Base-by-base conservation (phyloP, 768 basidiomycete genomes). In the Arthromyces matolae region DNA sequence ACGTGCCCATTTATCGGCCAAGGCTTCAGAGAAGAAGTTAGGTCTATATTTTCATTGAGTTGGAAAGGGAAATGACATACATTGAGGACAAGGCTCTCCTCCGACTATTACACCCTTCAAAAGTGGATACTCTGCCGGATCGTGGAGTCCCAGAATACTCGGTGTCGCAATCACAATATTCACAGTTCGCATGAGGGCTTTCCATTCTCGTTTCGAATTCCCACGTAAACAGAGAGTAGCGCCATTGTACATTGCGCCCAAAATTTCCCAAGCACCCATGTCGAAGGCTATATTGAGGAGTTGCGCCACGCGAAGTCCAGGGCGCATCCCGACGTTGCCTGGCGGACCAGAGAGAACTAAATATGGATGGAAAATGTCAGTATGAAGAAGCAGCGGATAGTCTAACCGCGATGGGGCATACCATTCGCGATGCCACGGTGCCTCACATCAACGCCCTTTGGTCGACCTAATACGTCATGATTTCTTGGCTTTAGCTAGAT, bases 201-300 rank as follows among this genome's bases (percentile, higher is more conserved):
- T 60, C 79, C 79, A 81, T 45, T 79, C 74, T 25, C 68, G 71
- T 5, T 68, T 71, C 3, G 70, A 67, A 50, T 77, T 76, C 6
- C 79, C 79, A 8, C 79, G 71, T 9, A 81, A 62, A 56, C 75
- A 76, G 7, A 81, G 69, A 0, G 78, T 79, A 38, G 71, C 69
- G 0, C 78, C 79, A 47, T 80, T 79, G 56, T 63, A 69, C 43
- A 81, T 60, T 8, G 72, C 67, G 5, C 77, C 76, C 14, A 81
- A 66, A 23, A 76, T 74, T 57, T 81, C 78, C 82, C 82, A 84
- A 16, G 79, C 79, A 34, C 77, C 79, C 79, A 84, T 82, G 54
- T 84, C 82, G 57, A 83, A 84, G 4, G 80, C 76, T 35, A 84
- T 75, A 52, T 83, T 82, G 63, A 84, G 71, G 19, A 83, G 64